Conservation (phyloP, 257 asterid species). For the Fraxinus pennsylvanica region DNA sequence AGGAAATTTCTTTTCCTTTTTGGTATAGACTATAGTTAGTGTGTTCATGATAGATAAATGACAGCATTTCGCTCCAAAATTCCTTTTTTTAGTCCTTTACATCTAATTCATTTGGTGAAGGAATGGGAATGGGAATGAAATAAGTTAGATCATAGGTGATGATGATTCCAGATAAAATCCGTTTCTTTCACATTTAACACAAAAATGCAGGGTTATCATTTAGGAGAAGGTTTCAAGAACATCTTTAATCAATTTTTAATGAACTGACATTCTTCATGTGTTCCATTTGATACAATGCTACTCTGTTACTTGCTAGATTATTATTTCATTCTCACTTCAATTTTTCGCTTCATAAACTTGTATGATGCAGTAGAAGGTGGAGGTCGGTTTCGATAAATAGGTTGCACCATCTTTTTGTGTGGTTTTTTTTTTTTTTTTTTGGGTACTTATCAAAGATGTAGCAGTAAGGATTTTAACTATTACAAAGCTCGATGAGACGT, state of each 20-base stretch:
- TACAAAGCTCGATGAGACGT: background rate
- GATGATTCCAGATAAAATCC: background rate
- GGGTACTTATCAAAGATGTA: background rate
- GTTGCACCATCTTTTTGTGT: background rate
- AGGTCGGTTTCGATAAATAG: background rate
- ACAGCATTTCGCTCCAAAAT: background rate
- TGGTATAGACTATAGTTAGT: background rate
- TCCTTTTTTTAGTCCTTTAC: background rate
- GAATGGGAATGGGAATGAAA: background rate
- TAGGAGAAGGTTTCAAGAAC: background rate
- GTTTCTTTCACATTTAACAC: background rate
- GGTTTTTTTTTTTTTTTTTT: background rate
- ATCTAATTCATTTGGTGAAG: background rate
- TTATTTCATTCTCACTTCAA: background rate
- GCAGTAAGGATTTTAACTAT: background rate
- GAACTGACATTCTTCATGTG: background rate
- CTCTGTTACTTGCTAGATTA: background rate
- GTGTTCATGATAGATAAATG: background rate
- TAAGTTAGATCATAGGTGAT: background rate
- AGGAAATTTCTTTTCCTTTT: background rate
- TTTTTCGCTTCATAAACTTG: background rate
- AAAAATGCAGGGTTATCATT: background rate
- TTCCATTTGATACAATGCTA: background rate
- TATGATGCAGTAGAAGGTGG: slow-evolving; percentile 8
- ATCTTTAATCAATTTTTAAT: background rate